Evolutionary conservation across 495 filamentous ascomycete species (phyloP), one percentile per base, ranked within the genome.

Genomic region (Aspergillus funiculosus): DNA sequence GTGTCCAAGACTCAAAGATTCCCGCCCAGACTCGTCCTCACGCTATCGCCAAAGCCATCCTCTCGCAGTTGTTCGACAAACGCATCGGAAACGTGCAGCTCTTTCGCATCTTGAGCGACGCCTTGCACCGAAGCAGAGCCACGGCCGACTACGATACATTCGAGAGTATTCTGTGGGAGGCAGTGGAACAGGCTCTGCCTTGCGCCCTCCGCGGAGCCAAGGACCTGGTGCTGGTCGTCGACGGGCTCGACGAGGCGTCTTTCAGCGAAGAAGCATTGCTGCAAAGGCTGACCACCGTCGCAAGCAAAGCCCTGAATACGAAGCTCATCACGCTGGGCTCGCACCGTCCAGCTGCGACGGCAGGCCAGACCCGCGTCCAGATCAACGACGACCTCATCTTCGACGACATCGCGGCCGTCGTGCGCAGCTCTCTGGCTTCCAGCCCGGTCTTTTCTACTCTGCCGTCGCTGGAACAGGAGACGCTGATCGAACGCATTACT

Each of bases 21-120:
- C 50, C 57, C 1, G 49, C 39, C 1, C 54, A 57, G 38, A 49
- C 48, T 3, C 43, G 27, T 17, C 46, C 53, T 11, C 49, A 41
- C 4, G 51, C 57, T 20, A 43, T 52, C 14, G 60, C 51, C 2
- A 67, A 64, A 40, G 51, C 62, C 3, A 64, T 69, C 18, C 52
- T 69, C 6, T 60, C 31, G 41, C 66, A 69, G 43, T 51, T 69
- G 3, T 67, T 69, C 34, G 64, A 66, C 34, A 69, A 63, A 53
- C 60, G 66, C 8, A 67, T 69, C 39, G 66, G 66, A 4, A 69
- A 69, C 41, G 53, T 64, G 19, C 56, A 56, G 8, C 58, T 69
- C 3, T 56, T 69, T 28, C 56, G 65, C 15, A 63, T 66, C 19
- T 51, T 69, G 2, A 51, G 43, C 7, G 60, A 67, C 18, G 60